A percentile compares a stretch with the other conserved stretches of the same genome.
Conservation (phyloP, 176 grass and related monocot genomes). For the Oryza officinalis region DNA sequence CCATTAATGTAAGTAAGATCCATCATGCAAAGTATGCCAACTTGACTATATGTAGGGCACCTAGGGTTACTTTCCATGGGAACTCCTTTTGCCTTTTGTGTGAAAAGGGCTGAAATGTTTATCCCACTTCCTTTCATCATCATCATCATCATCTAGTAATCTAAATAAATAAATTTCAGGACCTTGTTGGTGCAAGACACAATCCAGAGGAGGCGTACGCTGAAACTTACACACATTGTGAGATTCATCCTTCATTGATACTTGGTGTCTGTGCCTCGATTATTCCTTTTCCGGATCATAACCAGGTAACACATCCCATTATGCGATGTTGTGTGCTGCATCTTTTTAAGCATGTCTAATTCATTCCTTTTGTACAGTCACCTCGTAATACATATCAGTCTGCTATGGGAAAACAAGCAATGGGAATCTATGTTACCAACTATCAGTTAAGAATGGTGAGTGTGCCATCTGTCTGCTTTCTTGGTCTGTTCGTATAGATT, state of each 20-base stretch:
- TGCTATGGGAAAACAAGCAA: slow-evolving; percentile 99
- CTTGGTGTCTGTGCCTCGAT: slow-evolving; percentile 98
- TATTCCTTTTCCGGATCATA: slow-evolving; percentile 99
- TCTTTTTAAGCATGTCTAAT: slow-evolving; percentile 30
- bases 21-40: slow-evolving; percentile 16
- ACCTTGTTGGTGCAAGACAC: slow-evolving; percentile 66
- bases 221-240: slow-evolving; percentile 91
- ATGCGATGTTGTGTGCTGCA: background rate
- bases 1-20: slow-evolving; percentile 73
- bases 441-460: slow-evolving; percentile 98
- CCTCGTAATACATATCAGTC: slow-evolving; percentile 99
- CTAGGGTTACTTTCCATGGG: background rate
- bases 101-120: background rate
- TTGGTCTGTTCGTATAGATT: slow-evolving; percentile 30
- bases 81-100: background rate
- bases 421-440: slow-evolving; percentile 99
- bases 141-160: slow-evolving; percentile 36
- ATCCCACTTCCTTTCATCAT: slow-evolving; percentile 5
- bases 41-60: slow-evolving; percentile 5
- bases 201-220: slow-evolving; percentile 79
- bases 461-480: slow-evolving; percentile 24
- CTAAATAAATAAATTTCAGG: slow-evolving; percentile 59
- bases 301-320: slow-evolving; percentile 69
- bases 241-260: slow-evolving; percentile 96
- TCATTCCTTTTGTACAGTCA: slow-evolving; percentile 57